Base-by-base conservation (phyloP, 2,329 filamentous ascomycete genomes). In the Cladorrhinum sp. region DNA sequence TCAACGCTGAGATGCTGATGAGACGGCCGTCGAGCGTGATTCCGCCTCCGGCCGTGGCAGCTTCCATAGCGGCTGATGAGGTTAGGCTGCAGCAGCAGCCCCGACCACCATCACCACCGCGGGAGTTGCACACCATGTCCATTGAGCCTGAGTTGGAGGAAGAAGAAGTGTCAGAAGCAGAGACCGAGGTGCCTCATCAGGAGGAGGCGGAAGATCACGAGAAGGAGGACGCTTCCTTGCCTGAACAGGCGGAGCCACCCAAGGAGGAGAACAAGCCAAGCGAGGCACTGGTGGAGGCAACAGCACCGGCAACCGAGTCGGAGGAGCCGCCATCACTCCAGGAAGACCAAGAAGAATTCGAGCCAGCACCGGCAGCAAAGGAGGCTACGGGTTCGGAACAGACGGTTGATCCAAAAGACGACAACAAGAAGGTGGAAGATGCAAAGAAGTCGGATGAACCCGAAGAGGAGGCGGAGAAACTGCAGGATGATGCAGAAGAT, bases 381-480 rank as follows among this genome's bases (percentile, higher is more conserved):
- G 7, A 51, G 20, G 14, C 49, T 18, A 24, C 21, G 12, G 49
- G 10, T 24, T 3, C 49, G 49, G 49, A 24, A 12, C 10, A 18
- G 16, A 3, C 49, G 20, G 9, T 5, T 51, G 49, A 51, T 26
- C 18, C 5, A 3, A n/a, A 51, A 20, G 60, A 68, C 21, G 61
- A 68, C 42, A 61, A 64, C 57, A 62, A 65, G 10, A 70, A 73
- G 28, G 63, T 70, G 33, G 62, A 70, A 18, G 54, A 59, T 23
- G 63, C 65, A 18, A 57, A 67, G 36, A 56, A 68, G 26, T 56
- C 56, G 30, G 61, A 67, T 36, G 20, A 5, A 36, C 5, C 52
- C 60, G 50, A 3, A 18, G 60, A 68, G 39, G 62, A 64, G 57
- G 62, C 65, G 12, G 70, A 73, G 26, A 63, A 71, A 39, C 61